A percentile compares a stretch with the other conserved stretches of the same genome.
Evolutionary conservation across 148 eudicot species (phyloP).

Genomic region (Vaccinium macrocarpon): DNA sequence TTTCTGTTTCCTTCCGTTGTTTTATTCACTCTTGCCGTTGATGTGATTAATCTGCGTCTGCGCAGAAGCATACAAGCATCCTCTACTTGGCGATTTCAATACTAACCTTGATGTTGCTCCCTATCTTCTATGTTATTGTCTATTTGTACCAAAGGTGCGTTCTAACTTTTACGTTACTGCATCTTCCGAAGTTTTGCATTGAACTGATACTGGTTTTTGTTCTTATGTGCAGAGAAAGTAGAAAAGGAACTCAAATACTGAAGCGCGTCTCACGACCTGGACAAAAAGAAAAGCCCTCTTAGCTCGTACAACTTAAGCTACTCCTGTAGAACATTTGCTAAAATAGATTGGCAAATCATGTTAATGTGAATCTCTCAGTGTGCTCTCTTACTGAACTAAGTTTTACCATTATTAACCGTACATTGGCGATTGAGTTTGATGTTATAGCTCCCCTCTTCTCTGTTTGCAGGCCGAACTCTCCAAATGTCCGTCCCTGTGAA

Average conservation of each 20-base stretch:
- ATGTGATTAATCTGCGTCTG: conserved; percentile 17
- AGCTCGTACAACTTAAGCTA: conserved; percentile 28
- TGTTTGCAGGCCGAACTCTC: neutral
- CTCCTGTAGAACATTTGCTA: neutral
- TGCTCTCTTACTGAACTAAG: neutral
- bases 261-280: conserved; percentile 60
- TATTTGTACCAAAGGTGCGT: conserved; percentile 76
- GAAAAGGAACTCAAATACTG: conserved; percentile 62
- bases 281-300: conserved; percentile 73
- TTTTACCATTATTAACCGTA: neutral
- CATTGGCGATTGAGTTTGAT: neutral
- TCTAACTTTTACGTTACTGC: conserved; percentile 3
- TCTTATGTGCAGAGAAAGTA: conserved; percentile 59
- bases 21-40: neutral
- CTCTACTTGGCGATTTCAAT: conserved; percentile 74
- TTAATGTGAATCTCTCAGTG: neutral
- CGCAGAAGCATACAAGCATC: conserved; percentile 78
- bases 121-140: conserved; percentile 78
- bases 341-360: neutral
- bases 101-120: conserved; percentile 80
- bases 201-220: conserved; percentile 8
- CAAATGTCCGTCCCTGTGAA: neutral
- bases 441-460: neutral
- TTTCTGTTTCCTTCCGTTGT: neutral
- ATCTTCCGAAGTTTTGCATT: neutral